A percentile compares a stretch with the other conserved stretches of the same genome.
These are phyloP conservation scores for Phytophthora pini DNA, from an alignment of 352 stramenopile genomes.

Conservation along the genomic window DNA sequence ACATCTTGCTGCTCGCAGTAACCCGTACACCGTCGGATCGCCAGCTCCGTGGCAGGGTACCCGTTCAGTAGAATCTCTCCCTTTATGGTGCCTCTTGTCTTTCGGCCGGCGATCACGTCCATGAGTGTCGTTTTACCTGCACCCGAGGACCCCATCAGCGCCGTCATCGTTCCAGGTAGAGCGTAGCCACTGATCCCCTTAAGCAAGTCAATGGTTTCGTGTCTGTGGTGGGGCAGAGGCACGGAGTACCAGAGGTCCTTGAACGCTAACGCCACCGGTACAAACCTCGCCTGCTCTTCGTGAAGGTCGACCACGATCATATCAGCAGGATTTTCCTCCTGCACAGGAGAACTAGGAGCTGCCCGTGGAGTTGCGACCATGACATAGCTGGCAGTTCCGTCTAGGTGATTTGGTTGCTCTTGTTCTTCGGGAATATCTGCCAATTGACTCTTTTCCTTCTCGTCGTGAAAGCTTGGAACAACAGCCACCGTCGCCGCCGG, in stretches of 20 bases:
- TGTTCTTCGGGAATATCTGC: too few species aligned
- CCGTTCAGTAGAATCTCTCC: conserved; percentile 63
- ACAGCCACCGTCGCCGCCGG: neutral
- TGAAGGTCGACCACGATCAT: conserved; percentile 11
- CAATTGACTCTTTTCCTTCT: too few species aligned
- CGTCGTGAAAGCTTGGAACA: too few species aligned
- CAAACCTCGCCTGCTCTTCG: conserved; percentile 19
- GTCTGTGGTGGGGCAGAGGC: conserved; percentile 10
- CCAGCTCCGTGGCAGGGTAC: conserved; percentile 32
- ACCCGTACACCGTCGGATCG: conserved; percentile 39
- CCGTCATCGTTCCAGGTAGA: conserved; percentile 47
- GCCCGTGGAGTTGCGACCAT: too few species aligned
- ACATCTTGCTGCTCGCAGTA: conserved; percentile 37
- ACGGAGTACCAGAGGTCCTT: conserved; percentile 45
- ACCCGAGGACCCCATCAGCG: conserved; percentile 61
- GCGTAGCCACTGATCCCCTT: conserved; percentile 68
- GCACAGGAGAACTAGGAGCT: too few species aligned
- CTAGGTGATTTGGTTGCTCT: too few species aligned
- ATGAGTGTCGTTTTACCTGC: conserved; percentile 76
- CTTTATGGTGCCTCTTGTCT: conserved; percentile 72
- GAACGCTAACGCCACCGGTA: conserved; percentile 43
- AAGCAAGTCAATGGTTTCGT: conserved; percentile 66
- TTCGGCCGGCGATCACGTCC: conserved; percentile 82
- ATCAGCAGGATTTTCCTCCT: too few species aligned
- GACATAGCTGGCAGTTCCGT: too few species aligned